phyloP scores from a whole-genome alignment of 2,329 filamentous ascomycete species.

The Pseudogymnoascus sp. region DNA sequence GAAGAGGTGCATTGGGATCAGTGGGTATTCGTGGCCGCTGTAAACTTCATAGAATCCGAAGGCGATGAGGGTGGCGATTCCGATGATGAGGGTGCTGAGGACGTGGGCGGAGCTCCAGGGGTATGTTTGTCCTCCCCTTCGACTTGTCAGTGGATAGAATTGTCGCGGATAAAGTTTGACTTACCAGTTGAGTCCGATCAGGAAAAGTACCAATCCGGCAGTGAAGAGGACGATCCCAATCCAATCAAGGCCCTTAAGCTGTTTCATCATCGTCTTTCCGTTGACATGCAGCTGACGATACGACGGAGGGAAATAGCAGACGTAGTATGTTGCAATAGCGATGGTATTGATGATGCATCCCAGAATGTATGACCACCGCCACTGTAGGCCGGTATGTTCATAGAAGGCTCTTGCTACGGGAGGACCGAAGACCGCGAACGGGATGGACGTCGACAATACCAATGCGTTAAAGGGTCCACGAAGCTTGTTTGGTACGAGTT shows the following conservation, averaged over 20 bases:
- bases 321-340: constrained; percentile 36
- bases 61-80: constrained; percentile 30
- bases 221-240: constrained; percentile 40
- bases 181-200: constrained; percentile 38
- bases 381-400: constrained; percentile 36
- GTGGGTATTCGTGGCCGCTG: constrained; percentile 30
- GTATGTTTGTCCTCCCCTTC: constrained; percentile 35
- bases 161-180: too few relatives aligned
- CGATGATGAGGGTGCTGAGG: constrained; percentile 25
- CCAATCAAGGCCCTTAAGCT: constrained; percentile 41
- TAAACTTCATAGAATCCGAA: constrained; percentile 43
- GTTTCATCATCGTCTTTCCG: constrained; percentile 32
- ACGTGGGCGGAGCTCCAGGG: constrained; percentile 39
- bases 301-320: constrained; percentile 44
- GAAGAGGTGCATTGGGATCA: constrained; percentile 35
- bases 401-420: constrained; percentile 43
- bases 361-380: constrained; percentile 47
- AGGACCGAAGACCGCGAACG: constrained; percentile 40
- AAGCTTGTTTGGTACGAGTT: constrained; percentile 40
- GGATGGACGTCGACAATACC: constrained; percentile 37
- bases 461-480: constrained; percentile 34
- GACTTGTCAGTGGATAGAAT: too few relatives aligned
- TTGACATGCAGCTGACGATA: constrained; percentile 38
- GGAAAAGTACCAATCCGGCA: constrained; percentile 37
- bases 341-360: constrained; percentile 40